phyloP scores from a whole-genome alignment of 371 early-diverging fungal species.

The Mucor indicus region DNA sequence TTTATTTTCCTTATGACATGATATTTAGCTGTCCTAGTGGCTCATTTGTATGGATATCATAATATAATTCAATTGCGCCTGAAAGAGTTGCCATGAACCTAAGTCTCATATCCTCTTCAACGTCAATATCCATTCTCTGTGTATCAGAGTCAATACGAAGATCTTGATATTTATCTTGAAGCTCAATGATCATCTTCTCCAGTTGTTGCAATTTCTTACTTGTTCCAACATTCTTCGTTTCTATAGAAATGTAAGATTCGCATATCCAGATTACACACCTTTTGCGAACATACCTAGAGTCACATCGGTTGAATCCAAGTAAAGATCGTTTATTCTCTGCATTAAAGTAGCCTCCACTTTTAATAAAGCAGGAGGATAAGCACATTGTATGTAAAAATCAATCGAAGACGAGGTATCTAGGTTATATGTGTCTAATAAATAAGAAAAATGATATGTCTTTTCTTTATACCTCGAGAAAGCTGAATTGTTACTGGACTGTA shows the following conservation, averaged over 20 bases:
- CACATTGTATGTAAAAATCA: slow-evolving; percentile 14
- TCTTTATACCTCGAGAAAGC: slow-evolving; percentile 4
- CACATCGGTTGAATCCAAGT: not conserved
- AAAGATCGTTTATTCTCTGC: slow-evolving; percentile 3
- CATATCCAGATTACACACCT: no score
- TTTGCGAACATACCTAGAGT: no score
- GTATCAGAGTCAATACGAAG: not conserved
- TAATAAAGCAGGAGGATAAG: slow-evolving; percentile 13
- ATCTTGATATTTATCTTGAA: slow-evolving; percentile 12
- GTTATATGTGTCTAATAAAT: not conserved
- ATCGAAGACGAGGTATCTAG: slow-evolving; percentile 11
- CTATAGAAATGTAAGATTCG: not conserved
- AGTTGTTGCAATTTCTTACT: slow-evolving; percentile 6
- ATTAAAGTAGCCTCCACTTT: slow-evolving; percentile 13
- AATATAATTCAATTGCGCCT: not conserved
- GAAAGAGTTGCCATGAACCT: not conserved
- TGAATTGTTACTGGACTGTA: slow-evolving; percentile 12
- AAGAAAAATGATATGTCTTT: not conserved
- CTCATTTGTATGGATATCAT: slow-evolving; percentile 1
- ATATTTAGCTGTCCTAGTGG: slow-evolving; percentile 16
- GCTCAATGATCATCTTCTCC: slow-evolving; percentile 3
- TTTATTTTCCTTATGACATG: no score
- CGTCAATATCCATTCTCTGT: slow-evolving; percentile 1
- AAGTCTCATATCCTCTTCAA: not conserved
- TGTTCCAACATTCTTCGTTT: not conserved